Evolutionary conservation across 2,329 filamentous ascomycete genomes (phyloP).

Genomic region (Exophiala alcalophila): DNA sequence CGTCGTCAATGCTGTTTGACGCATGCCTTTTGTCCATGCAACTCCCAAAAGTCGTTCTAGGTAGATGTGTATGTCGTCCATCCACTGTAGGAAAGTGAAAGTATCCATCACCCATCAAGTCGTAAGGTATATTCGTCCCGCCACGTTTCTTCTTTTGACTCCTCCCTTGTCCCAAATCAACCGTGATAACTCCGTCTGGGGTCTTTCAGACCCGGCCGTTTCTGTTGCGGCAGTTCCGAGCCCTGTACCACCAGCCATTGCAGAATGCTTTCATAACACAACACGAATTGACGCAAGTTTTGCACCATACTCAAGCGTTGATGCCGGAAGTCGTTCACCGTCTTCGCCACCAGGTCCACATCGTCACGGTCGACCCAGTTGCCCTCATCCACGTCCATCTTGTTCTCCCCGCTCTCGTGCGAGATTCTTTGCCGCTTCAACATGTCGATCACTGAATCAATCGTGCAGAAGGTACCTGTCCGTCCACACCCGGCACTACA

Average conservation of each 20-base stretch:
- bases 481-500: slow-evolving; percentile 95
- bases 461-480: slow-evolving; percentile 93
- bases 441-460: slow-evolving; percentile 95
- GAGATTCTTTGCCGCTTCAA: slow-evolving; percentile 73
- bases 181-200: slow-evolving; percentile 25
- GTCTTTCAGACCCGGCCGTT: slow-evolving; percentile 20
- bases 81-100: too few relatives aligned
- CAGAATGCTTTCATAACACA: slow-evolving; percentile 92
- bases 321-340: slow-evolving; percentile 83
- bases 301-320: slow-evolving; percentile 97
- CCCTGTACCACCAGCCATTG: slow-evolving; percentile 67
- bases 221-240: slow-evolving; percentile 8
- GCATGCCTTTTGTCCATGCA: too few relatives aligned
- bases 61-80: too few relatives aligned
- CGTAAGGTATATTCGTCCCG: too few relatives aligned
- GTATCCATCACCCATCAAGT: too few relatives aligned
- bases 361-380: slow-evolving; percentile 68
- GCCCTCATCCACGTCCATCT: slow-evolving; percentile 33
- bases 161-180: too few relatives aligned
- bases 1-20: too few relatives aligned
- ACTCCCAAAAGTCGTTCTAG: too few relatives aligned
- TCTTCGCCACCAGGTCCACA: slow-evolving; percentile 76
- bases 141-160: too few relatives aligned
- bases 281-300: slow-evolving; percentile 84
- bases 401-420: slow-evolving; percentile 18